Conservation (phyloP, 352 stramenopile species). For the Globisporangium mamillatum region DNA sequence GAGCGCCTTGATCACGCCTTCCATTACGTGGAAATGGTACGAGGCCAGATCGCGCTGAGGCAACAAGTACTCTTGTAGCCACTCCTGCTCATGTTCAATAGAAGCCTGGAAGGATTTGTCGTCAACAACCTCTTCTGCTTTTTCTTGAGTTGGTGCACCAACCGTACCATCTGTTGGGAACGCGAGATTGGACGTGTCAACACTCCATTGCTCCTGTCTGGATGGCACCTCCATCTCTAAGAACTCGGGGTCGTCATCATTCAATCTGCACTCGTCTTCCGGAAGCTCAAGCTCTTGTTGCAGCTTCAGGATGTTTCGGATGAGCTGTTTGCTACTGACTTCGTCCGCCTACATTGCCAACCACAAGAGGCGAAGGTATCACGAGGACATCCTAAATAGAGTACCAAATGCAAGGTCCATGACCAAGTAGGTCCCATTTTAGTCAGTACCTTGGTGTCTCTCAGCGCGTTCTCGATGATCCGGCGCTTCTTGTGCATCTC, state of each 20-base stretch:
- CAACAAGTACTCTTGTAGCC: constrained; percentile 17
- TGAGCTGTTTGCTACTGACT: constrained; percentile 45
- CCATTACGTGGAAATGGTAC: constrained; percentile 43
- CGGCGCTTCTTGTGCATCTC: constrained; percentile 75
- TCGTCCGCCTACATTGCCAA: constrained; percentile 25
- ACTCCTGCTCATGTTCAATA: not conserved
- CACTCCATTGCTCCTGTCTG: constrained; percentile 49
- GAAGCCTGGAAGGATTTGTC: not conserved
- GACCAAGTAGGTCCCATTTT: not conserved
- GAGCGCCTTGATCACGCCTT: constrained; percentile 33
- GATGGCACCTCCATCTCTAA: constrained; percentile 28
- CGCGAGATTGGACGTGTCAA: constrained; percentile 29
- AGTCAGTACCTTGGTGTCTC: constrained; percentile 37
- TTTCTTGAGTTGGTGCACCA: constrained; percentile 7
- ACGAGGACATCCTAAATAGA: not conserved
- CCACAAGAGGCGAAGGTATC: not conserved
- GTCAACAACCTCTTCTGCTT: not conserved
- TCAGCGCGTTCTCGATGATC: constrained; percentile 51
- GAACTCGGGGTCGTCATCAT: constrained; percentile 35
- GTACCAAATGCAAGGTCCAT: not conserved
- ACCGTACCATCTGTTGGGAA: constrained; percentile 17
- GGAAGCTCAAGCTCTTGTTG: constrained; percentile 39
- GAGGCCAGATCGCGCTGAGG: constrained; percentile 41
- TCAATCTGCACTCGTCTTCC: constrained; percentile 33
- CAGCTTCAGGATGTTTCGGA: constrained; percentile 31